These are phyloP conservation scores for sweet orange (Citrus sinensis) DNA, from an alignment of 345 rosid genomes.

Conservation along the genomic window DNA sequence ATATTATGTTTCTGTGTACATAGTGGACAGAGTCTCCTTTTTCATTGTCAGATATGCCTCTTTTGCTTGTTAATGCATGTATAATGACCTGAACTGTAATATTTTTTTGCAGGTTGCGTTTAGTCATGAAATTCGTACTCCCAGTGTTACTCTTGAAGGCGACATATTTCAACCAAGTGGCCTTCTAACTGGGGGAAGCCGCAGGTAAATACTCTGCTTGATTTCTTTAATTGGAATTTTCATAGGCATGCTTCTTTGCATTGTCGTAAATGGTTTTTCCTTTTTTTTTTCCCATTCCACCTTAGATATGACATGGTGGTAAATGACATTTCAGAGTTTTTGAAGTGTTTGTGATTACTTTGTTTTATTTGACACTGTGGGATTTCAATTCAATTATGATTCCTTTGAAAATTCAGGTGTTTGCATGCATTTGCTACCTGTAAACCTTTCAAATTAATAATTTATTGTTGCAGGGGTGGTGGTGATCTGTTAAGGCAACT, in stretches of 20 bases:
- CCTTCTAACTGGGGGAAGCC: slow-evolving; percentile 96
- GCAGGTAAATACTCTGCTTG: slow-evolving; percentile 45
- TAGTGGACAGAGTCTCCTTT: background rate
- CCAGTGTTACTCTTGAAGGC: slow-evolving; percentile 94
- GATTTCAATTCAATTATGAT: background rate
- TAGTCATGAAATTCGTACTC: slow-evolving; percentile 59
- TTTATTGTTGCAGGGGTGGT: slow-evolving; percentile 59
- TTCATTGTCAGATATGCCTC: background rate
- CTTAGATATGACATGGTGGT: background rate
- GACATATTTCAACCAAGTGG: slow-evolving; percentile 97
- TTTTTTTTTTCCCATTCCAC: background rate
- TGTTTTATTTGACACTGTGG: background rate
- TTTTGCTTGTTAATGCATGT: background rate
- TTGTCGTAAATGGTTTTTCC: background rate
- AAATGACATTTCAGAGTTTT: background rate
- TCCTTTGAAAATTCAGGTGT: slow-evolving; percentile 1
- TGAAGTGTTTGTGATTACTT: background rate
- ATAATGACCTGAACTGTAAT: slow-evolving; percentile 7
- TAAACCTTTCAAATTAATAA: slow-evolving; percentile 1
- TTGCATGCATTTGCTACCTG: background rate
- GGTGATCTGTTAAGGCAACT: slow-evolving; percentile 79
- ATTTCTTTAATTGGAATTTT: slow-evolving; percentile 3
- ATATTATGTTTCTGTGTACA: background rate
- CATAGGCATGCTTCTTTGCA: background rate
- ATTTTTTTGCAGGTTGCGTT: slow-evolving; percentile 72